Conservation (phyloP, 164 flowering plant genomes). For the Dillenia suffruticosa region DNA sequence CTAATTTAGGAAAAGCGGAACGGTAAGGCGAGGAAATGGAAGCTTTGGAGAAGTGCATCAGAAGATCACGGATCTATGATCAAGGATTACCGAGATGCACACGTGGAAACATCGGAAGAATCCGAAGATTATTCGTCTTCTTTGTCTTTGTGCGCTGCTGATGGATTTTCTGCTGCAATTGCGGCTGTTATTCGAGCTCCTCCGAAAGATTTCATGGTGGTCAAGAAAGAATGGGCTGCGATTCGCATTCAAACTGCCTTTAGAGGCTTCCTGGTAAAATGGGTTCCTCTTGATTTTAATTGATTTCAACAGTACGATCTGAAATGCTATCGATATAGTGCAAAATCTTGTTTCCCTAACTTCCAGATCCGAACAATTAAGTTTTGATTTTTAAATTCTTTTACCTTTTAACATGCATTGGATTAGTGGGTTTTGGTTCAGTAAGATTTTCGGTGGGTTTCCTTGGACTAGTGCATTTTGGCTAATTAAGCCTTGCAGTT, state of each 20-base stretch:
- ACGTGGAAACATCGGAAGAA: constrained; percentile 33
- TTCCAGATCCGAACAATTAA: too few relatives aligned
- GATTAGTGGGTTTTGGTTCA: too few relatives aligned
- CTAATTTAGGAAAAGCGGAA: constrained; percentile 28
- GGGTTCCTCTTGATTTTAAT: constrained; percentile 3
- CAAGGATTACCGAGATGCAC: constrained; percentile 27
- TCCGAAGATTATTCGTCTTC: constrained; percentile 43
- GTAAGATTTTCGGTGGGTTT: too few relatives aligned
- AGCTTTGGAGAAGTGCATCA: constrained; percentile 59
- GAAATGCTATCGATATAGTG: too few relatives aligned
- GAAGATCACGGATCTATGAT: constrained; percentile 24
- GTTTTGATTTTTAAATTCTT: too few relatives aligned
- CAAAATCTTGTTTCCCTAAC: too few relatives aligned
- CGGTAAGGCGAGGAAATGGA: constrained; percentile 53
- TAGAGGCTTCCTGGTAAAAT: constrained; percentile 76
- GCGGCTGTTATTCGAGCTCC: constrained; percentile 74
- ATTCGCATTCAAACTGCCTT: constrained; percentile 88
- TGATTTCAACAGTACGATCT: not conserved
- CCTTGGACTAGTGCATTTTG: too few relatives aligned
- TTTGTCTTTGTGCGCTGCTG: constrained; percentile 3
- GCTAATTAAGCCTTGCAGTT: too few relatives aligned
- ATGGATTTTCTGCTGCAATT: constrained; percentile 54
- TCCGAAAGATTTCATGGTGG: constrained; percentile 63
- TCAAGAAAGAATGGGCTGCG: constrained; percentile 93
- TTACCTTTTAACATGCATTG: too few relatives aligned